phyloP scores from a whole-genome alignment of 768 basidiomycete species.

The Strobilomyces confusus region DNA sequence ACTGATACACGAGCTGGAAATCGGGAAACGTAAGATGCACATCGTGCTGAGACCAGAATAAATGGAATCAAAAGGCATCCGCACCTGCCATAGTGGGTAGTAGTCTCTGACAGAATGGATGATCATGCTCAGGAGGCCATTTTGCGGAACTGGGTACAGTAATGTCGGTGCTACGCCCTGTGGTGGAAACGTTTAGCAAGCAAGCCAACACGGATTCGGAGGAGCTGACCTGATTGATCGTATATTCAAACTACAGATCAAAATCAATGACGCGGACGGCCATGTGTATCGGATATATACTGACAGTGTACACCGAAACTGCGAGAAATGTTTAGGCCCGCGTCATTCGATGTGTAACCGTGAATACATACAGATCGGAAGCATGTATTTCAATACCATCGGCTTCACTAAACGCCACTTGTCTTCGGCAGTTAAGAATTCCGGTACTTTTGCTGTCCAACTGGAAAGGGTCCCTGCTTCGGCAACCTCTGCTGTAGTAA shows the following conservation, averaged over 20 bases:
- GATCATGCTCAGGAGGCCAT: slow-evolving; percentile 66
- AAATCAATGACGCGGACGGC: neutral
- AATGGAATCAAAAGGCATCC: slow-evolving; percentile 11
- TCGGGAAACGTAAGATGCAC: neutral
- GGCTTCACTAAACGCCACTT: slow-evolving; percentile 83
- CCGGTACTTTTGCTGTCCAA: slow-evolving; percentile 37
- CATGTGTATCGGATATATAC: slow-evolving; percentile 19
- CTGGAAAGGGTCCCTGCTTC: slow-evolving; percentile 26
- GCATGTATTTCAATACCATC: slow-evolving; percentile 78
- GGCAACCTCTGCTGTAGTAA: slow-evolving; percentile 19
- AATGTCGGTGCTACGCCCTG: slow-evolving; percentile 89
- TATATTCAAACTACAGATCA: slow-evolving; percentile 75
- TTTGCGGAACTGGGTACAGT: slow-evolving; percentile 73
- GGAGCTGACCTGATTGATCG: slow-evolving; percentile 71
- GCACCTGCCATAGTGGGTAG: slow-evolving; percentile 92
- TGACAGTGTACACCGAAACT: slow-evolving; percentile 62
- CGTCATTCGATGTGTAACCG: neutral
- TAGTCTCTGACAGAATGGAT: slow-evolving; percentile 87
- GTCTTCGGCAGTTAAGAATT: slow-evolving; percentile 60
- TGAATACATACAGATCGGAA: slow-evolving; percentile 75
- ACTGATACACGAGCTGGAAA: slow-evolving; percentile 76
- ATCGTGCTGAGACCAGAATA: neutral
- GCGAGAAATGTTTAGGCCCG: slow-evolving; percentile 10
- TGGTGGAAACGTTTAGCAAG: neutral
- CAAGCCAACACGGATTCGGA: neutral